These are phyloP conservation scores for Solanum corneliomulleri DNA, from an alignment of 257 asterid genomes.

Conservation along the genomic window DNA sequence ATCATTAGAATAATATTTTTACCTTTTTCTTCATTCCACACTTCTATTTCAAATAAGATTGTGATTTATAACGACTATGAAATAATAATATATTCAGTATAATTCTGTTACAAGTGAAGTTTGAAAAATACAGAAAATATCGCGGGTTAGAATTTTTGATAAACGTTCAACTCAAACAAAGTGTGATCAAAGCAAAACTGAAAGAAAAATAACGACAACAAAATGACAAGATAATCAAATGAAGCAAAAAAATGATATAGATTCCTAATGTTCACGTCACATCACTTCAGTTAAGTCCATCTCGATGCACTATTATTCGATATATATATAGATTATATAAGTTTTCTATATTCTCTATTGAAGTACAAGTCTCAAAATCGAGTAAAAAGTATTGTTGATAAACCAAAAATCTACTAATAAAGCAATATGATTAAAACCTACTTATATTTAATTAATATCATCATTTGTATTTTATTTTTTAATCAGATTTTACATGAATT, in stretches of 20 bases:
- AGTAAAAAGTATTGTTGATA: neutral
- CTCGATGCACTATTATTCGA: neutral
- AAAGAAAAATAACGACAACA: neutral
- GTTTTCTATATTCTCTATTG: neutral
- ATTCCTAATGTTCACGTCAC: too few relatives aligned
- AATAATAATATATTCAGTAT: neutral
- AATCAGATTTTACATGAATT: neutral
- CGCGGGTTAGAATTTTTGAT: too few relatives aligned
- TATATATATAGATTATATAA: neutral
- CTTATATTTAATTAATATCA: neutral
- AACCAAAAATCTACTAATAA: neutral
- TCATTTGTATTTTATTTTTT: neutral
- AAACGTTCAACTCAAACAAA: neutral
- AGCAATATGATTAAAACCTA: neutral
- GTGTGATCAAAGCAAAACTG: neutral
- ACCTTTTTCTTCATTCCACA: neutral
- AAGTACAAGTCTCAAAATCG: neutral
- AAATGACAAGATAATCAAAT: neutral
- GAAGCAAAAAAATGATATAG: neutral
- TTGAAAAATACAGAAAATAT: neutral
- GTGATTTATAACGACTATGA: neutral
- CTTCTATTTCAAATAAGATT: neutral
- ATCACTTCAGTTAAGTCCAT: neutral
- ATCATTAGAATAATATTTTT: neutral
- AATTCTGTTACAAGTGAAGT: neutral